Evolutionary conservation across 2,329 filamentous ascomycete species (phyloP), one percentile per base, ranked within the genome.

Genomic region (Cryphonectria japonica): DNA sequence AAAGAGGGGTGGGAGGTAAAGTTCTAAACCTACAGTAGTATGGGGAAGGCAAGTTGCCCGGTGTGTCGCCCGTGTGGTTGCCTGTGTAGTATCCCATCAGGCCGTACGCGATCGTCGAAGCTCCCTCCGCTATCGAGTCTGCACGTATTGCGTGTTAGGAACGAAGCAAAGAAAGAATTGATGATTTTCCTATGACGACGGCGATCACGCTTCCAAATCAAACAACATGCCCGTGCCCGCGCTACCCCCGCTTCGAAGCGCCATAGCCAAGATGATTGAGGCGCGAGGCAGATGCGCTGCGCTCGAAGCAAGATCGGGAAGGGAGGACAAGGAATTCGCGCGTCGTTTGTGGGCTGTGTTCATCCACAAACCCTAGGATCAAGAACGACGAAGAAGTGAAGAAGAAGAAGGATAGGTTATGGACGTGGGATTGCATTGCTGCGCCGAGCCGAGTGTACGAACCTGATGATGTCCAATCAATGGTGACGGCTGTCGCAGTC

Each of bases 11-110:
- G 46, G 62, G 64, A 14, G 67, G n/a, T 68, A 65, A 32, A 66
- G 6, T 46, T 37, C 37, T 52, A 8, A 5, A 67, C 66, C 22
- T 67, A 67, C 89, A 92, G 82, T 91, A 91, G 76, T 88, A 89
- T 60, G 84, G 84, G 9, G 84, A 83, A 13, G 84, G 84, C 7
- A 86, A 78, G 70, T 85, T 85, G n/a, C 84, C 84, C 3, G 83
- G 82, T 2, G 81, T 82, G 73, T 81, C 77, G 26, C 84, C 84
- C 0, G 82, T 79, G 67, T 82, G 72, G 73, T 84, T 84, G 71
- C 84, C 84, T 14, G 83, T 76, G 74, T 86, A 86, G 75, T 84
- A 85, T 67, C 80, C 78, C 69, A 86, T 75, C 74, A 85, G 74
- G 69, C 85, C 84, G 77, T 80, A 83, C 4, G 83, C 84, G 41